These are phyloP conservation scores for Diplotaxis tenuifolia DNA, from an alignment of 345 rosid species.

Conservation along the genomic window DNA sequence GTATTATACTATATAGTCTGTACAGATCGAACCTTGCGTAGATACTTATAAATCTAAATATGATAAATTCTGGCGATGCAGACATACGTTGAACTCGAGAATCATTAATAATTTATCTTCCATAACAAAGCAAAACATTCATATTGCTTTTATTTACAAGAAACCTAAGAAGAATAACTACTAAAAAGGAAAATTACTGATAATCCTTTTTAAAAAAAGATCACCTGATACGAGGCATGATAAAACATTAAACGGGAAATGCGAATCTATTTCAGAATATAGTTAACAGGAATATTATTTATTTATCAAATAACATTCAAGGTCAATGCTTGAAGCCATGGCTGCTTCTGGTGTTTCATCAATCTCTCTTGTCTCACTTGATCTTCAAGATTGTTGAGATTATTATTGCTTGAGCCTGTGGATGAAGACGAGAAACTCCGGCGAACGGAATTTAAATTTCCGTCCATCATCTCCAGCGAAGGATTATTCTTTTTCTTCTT, in stretches of 20 bases:
- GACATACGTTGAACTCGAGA: background rate
- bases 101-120: background rate
- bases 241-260: background rate
- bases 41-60: background rate
- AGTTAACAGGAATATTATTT: slow-evolving; percentile 21
- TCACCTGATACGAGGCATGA: slow-evolving; percentile 37
- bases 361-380: slow-evolving; percentile 51
- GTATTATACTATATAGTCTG: background rate
- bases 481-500: slow-evolving; percentile 41
- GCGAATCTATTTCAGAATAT: slow-evolving; percentile 29
- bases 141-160: background rate
- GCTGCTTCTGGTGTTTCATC: slow-evolving; percentile 52
- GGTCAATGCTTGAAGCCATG: slow-evolving; percentile 89
- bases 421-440: slow-evolving; percentile 76
- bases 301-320: slow-evolving; percentile 55
- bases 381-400: slow-evolving; percentile 45
- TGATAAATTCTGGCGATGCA: background rate
- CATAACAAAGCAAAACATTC: background rate
- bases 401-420: slow-evolving; percentile 60
- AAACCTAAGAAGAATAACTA: background rate
- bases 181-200: slow-evolving; percentile 11
- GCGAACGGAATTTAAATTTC: slow-evolving; percentile 53
- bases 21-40: background rate
- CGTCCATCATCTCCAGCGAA: slow-evolving; percentile 25
- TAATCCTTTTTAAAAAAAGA: background rate